Evolutionary conservation across 441 rosid genomes (phyloP).

Genomic region (Gossypium gossypioides): DNA sequence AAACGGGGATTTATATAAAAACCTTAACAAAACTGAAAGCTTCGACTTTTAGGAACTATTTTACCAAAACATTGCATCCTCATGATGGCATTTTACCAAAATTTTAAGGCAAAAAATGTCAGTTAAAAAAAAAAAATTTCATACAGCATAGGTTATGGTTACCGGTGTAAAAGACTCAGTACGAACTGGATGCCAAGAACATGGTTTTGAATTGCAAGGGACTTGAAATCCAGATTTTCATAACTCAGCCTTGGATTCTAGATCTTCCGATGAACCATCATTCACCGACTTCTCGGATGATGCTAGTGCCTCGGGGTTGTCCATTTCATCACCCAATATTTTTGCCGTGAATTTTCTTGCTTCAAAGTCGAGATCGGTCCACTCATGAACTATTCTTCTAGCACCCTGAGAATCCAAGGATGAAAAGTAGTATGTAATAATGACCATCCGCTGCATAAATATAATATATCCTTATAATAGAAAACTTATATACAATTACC

Average conservation of each 20-base stretch:
- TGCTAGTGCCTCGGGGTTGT: conserved; percentile 30
- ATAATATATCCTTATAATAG: background rate
- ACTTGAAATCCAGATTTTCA: conserved; percentile 15
- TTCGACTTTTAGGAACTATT: too few species aligned
- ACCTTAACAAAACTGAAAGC: too few species aligned
- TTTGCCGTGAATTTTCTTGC: conserved; percentile 68
- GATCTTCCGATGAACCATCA: conserved; percentile 27
- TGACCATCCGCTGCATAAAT: background rate
- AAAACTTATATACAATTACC: conserved; percentile 26
- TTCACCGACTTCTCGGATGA: conserved; percentile 21
- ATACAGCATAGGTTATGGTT: too few species aligned
- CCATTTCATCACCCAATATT: conserved; percentile 65
- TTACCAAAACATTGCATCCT: too few species aligned
- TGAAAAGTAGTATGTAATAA: background rate
- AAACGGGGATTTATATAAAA: too few species aligned
- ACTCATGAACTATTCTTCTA: conserved; percentile 76
- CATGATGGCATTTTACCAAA: too few species aligned
- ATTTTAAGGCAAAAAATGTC: too few species aligned
- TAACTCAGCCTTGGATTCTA: conserved; percentile 67
- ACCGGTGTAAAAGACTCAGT: too few species aligned
- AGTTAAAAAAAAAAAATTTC: too few species aligned
- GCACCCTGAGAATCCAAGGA: conserved; percentile 53
- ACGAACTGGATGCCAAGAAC: too few species aligned
- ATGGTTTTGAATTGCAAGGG: too few species aligned
- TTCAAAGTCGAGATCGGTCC: conserved; percentile 72